A percentile compares a stretch with the other conserved stretches of the same genome.
These are phyloP conservation scores for Scheffersomyces ergatensis DNA, from an alignment of 805 yeast genomes.

Conservation along the genomic window DNA sequence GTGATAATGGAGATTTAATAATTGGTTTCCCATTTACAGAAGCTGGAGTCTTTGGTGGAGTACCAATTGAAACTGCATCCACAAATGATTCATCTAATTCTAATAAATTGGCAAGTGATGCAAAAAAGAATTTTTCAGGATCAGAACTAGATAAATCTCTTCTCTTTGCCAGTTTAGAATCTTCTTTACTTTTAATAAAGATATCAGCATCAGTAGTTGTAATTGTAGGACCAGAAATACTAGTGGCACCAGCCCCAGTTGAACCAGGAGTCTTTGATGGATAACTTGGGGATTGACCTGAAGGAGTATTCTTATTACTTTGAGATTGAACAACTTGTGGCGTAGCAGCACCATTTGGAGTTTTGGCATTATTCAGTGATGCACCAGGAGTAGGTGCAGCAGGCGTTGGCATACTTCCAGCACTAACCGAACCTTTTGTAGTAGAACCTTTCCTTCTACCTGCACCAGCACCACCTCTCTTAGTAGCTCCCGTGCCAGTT, in stretches of 20 bases:
- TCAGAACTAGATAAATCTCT: conserved; percentile 45
- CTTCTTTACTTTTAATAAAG: conserved; percentile 26
- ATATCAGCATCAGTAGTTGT: conserved; percentile 19
- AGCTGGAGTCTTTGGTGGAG: conserved; percentile 4
- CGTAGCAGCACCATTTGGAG: conserved; percentile 43
- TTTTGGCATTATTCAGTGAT: conserved; percentile 37
- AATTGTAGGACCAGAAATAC: not conserved
- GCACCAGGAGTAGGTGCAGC: conserved; percentile 35
- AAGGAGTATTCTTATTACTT: conserved; percentile 42
- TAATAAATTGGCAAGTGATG: conserved; percentile 50
- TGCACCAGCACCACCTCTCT: conserved; percentile 12
- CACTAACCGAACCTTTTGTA: conserved; percentile 18
- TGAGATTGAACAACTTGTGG: conserved; percentile 36
- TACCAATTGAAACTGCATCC: conserved; percentile 17
- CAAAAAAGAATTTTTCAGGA: conserved; percentile 48
- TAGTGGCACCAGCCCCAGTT: conserved; percentile 1
- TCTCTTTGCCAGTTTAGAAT: conserved; percentile 42
- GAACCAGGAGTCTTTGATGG: conserved; percentile 9
- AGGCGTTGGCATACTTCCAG: conserved; percentile 32
- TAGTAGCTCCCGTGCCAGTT: conserved; percentile 2
- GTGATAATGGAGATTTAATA: conserved; percentile 37
- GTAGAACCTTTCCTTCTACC: conserved; percentile 20
- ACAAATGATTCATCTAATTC: conserved; percentile 34
- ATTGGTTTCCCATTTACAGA: conserved; percentile 5
- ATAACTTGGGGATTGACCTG: conserved; percentile 34